Percentiles rank a stretch among this genome's conserved stretches.
Conservation (phyloP, 2,329 filamentous ascomycete species). For the Trichoderma lentiforme region DNA sequence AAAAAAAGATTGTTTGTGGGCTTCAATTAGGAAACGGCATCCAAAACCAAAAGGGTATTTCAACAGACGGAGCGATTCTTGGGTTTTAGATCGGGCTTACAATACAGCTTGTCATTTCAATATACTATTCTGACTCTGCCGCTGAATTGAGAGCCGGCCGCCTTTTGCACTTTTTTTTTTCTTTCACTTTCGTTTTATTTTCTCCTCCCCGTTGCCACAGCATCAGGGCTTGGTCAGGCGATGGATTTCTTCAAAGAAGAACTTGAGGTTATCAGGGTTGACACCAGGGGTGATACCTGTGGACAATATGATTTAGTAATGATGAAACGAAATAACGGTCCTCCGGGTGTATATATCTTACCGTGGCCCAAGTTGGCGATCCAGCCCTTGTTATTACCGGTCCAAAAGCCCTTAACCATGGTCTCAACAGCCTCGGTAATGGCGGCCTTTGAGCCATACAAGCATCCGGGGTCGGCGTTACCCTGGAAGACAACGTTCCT, state of each 20-base stretch:
- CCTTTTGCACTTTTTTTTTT: not conserved
- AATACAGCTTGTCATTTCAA: not conserved
- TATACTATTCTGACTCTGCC: not conserved
- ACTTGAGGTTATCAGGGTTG: conserved; percentile 86
- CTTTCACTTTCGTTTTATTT: not conserved
- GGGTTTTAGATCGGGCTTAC: conserved; percentile 7
- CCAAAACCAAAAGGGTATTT: not conserved
- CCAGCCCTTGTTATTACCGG: conserved; percentile 84
- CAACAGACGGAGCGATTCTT: not conserved
- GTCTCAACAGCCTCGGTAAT: conserved; percentile 80
- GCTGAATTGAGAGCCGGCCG: not conserved
- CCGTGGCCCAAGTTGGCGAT: conserved; percentile 96
- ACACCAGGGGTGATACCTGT: conserved; percentile 90
- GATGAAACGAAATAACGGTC: not conserved
- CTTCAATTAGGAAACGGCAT: conserved; percentile 9
- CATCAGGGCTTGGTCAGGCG: conserved; percentile 52
- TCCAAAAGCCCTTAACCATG: conserved; percentile 83
- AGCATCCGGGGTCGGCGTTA: conserved; percentile 88
- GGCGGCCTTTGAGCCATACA: conserved; percentile 78
- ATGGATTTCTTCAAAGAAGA: conserved; percentile 92
- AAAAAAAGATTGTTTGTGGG: not conserved
- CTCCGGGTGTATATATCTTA: conserved; percentile 40
- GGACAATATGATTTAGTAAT: conserved; percentile 17
- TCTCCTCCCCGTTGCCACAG: not conserved
- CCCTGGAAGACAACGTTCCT: conserved; percentile 79